phyloP scores from a whole-genome alignment of 441 rosid species.

The Brassica balearica region DNA sequence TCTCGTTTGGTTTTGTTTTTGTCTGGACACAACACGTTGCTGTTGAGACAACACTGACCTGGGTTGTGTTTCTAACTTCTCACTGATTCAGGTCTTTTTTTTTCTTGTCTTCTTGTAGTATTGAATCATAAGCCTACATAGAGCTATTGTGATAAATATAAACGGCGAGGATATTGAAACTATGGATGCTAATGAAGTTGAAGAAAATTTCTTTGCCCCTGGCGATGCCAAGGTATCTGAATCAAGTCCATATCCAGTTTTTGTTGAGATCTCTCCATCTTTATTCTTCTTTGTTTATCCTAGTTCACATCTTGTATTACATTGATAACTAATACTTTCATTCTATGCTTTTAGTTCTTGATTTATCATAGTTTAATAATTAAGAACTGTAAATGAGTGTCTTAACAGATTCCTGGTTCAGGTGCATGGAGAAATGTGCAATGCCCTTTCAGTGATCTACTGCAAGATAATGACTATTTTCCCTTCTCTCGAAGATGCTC shows the following conservation, averaged over 20 bases:
- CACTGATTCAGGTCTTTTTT: conserved; percentile 21
- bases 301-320: not conserved
- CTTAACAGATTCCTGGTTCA: conserved; percentile 46
- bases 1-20: not conserved
- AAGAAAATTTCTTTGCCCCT: conserved; percentile 86
- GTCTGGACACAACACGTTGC: conserved; percentile 17
- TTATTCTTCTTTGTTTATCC: not conserved
- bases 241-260: conserved; percentile 7
- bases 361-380: not conserved
- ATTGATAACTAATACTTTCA: not conserved
- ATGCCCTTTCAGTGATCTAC: conserved; percentile 70
- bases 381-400: conserved; percentile 12
- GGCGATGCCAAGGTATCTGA: conserved; percentile 91
- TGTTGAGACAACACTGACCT: not conserved
- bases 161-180: conserved; percentile 44
- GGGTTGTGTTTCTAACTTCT: conserved; percentile 21
- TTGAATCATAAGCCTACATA: conserved; percentile 47
- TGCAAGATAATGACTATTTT: conserved; percentile 84
- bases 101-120: conserved; percentile 21
- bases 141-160: conserved; percentile 38
- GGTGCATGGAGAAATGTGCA: conserved; percentile 97
- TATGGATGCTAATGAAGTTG: conserved; percentile 87
- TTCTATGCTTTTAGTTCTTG: not conserved
- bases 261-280: not conserved
- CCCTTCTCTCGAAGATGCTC: conserved; percentile 88